Percentiles rank a stretch among this genome's conserved stretches.
These are phyloP conservation scores for Aspergillus hiratsukae DNA, from an alignment of 2,329 filamentous ascomycete genomes.

Conservation along the genomic window DNA sequence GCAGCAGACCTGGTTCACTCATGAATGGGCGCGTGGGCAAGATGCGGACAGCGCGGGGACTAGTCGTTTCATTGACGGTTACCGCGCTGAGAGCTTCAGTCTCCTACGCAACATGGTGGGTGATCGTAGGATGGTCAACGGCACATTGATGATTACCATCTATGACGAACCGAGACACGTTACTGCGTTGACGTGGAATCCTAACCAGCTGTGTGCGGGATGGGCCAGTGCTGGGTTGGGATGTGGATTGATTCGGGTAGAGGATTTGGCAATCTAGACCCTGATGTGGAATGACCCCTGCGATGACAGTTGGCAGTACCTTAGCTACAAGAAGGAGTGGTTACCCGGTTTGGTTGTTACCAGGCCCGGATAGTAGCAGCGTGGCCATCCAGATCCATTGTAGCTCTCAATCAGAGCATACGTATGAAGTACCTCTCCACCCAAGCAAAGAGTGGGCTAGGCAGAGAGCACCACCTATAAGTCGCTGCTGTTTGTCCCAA, in stretches of 20 bases:
- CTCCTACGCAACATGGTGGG: conserved; percentile 27
- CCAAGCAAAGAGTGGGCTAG: too few relatives aligned
- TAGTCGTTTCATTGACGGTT: conserved; percentile 44
- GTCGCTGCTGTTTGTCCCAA: too few relatives aligned
- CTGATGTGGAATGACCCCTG: too few relatives aligned
- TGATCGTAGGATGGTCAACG: conserved; percentile 29
- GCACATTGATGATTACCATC: conserved; percentile 40
- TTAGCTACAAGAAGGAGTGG: too few relatives aligned
- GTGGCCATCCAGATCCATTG: too few relatives aligned
- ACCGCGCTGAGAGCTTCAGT: conserved; percentile 36
- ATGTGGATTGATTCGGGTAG: conserved; percentile 62
- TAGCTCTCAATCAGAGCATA: too few relatives aligned
- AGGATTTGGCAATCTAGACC: conserved; percentile 54
- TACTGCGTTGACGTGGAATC: conserved; percentile 63
- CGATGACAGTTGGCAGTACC: too few relatives aligned
- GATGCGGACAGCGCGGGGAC: conserved; percentile 26
- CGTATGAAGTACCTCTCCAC: too few relatives aligned
- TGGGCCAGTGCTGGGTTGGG: conserved; percentile 65
- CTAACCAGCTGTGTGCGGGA: conserved; percentile 59
- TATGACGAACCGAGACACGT: conserved; percentile 62
- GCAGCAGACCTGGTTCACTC: conserved; percentile 55
- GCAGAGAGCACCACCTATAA: too few relatives aligned
- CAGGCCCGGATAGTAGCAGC: too few relatives aligned
- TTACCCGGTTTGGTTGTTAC: too few relatives aligned
- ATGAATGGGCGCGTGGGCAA: conserved; percentile 48